Percentiles rank a stretch among this genome's conserved stretches.
phyloP scores from a whole-genome alignment of 805 yeast species.

The Saccharomyces kudriavzevii region DNA sequence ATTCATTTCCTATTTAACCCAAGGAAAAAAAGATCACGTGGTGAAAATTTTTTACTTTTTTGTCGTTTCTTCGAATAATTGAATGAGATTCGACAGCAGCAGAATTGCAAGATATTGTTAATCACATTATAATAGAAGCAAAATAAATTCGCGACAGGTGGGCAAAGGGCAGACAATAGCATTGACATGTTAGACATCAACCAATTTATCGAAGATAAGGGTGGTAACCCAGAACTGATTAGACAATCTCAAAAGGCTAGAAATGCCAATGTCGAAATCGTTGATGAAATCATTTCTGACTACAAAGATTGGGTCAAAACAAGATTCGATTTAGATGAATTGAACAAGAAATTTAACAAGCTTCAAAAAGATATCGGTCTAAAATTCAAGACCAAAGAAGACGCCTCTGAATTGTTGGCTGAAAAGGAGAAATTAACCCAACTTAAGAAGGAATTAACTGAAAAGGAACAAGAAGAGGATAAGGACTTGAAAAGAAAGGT shows the following conservation, averaged over 20 bases:
- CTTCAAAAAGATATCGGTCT: conserved; percentile 89
- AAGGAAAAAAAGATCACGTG: neutral
- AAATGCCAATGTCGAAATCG: conserved; percentile 89
- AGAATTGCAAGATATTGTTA: neutral
- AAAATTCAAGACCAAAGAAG: conserved; percentile 91
- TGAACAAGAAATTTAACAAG: conserved; percentile 81
- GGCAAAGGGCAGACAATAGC: neutral
- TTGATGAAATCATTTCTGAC: conserved; percentile 86
- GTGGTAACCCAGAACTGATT: conserved; percentile 88
- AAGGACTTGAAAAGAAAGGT: conserved; percentile 67
- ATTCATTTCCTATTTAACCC: neutral
- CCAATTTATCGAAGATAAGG: conserved; percentile 90
- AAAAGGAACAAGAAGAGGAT: conserved; percentile 75
- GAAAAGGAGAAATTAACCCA: conserved; percentile 69
- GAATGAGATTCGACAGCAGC: neutral
- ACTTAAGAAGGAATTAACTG: conserved; percentile 58
- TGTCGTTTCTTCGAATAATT: neutral
- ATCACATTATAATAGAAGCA: neutral
- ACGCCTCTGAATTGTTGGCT: conserved; percentile 73
- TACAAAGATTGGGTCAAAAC: conserved; percentile 89
- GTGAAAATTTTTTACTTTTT: neutral
- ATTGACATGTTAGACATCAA: conserved; percentile 80
- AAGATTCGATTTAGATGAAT: conserved; percentile 82
- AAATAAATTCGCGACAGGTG: neutral
- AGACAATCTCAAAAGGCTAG: conserved; percentile 87